Evolutionary conservation across 345 rosid species (phyloP).

Genomic region (Salix viminalis): DNA sequence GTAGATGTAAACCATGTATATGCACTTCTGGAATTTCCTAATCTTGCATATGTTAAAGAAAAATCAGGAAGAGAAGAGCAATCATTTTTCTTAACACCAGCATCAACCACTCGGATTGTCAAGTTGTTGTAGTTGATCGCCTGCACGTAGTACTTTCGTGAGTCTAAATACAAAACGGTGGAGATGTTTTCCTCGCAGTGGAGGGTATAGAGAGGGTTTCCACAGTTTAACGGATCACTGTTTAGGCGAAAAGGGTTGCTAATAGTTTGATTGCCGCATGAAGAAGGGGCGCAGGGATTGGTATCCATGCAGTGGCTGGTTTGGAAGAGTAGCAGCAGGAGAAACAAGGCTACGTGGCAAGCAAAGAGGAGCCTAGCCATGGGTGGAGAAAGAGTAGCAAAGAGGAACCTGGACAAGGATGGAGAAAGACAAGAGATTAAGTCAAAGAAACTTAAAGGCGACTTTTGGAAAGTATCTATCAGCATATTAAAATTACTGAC

Average conservation of each 20-base stretch:
- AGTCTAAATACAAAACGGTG: conserved; percentile 3
- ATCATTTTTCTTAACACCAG: neutral
- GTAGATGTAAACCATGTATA: no score
- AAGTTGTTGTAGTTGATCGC: conserved; percentile 16
- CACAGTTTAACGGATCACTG: neutral
- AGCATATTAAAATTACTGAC: no score
- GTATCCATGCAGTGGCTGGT: neutral
- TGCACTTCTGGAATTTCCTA: no score
- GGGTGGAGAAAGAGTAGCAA: neutral
- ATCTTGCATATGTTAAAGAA: neutral
- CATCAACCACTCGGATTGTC: conserved; percentile 5
- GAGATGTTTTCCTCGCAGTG: conserved; percentile 21
- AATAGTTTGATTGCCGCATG: conserved; percentile 18
- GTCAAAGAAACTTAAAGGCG: no score
- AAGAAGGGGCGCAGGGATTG: neutral
- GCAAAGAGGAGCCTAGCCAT: neutral
- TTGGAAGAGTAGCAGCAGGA: neutral
- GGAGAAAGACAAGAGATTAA: no score
- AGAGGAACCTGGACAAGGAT: neutral
- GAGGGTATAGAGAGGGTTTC: neutral
- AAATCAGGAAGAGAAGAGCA: neutral
- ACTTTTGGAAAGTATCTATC: no score
- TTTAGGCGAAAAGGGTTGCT: conserved; percentile 5
- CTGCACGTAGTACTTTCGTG: conserved; percentile 9
- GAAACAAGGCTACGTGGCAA: no score